A percentile compares a stretch with the other conserved stretches of the same genome.
These are phyloP conservation scores for Staphylotrichum longicolle DNA, from an alignment of 495 filamentous ascomycete genomes.

Conservation along the genomic window DNA sequence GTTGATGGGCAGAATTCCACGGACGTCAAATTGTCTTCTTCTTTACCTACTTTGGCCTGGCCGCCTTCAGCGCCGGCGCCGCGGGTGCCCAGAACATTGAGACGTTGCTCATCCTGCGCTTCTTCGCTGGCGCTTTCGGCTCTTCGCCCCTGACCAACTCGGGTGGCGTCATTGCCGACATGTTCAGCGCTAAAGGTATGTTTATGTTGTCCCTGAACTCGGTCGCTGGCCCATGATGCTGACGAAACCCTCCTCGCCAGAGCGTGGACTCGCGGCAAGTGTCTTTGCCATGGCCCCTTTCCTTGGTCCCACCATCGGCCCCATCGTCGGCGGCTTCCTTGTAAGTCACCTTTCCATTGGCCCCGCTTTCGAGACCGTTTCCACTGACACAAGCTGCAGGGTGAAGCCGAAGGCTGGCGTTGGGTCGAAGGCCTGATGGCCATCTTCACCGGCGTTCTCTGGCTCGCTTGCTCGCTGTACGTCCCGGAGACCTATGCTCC, in stretches of 20 bases:
- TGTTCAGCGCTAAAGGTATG: constrained; percentile 55
- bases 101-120: constrained; percentile 69
- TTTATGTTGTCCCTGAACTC: background rate
- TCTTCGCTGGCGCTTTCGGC: constrained; percentile 78
- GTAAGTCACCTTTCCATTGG: constrained; percentile 40
- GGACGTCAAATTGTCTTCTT: constrained; percentile 70
- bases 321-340: constrained; percentile 60
- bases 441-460: constrained; percentile 68
- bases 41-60: constrained; percentile 59
- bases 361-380: too few species aligned
- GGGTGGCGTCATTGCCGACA: constrained; percentile 72
- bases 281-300: constrained; percentile 68
- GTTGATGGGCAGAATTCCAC: constrained; percentile 54
- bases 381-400: background rate
- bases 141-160: constrained; percentile 70
- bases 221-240: background rate
- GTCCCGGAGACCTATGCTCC: constrained; percentile 83
- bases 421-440: constrained; percentile 64
- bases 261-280: constrained; percentile 63
- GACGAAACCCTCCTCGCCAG: constrained; percentile 22
- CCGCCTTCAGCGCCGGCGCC: constrained; percentile 67
- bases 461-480: constrained; percentile 59
- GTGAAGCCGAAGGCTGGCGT: constrained; percentile 53
- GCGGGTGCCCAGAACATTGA: constrained; percentile 61
- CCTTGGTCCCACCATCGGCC: constrained; percentile 63